Base-by-base conservation (phyloP, 2,329 filamentous ascomycete genomes). In the Neofusicoccum sp. region DNA sequence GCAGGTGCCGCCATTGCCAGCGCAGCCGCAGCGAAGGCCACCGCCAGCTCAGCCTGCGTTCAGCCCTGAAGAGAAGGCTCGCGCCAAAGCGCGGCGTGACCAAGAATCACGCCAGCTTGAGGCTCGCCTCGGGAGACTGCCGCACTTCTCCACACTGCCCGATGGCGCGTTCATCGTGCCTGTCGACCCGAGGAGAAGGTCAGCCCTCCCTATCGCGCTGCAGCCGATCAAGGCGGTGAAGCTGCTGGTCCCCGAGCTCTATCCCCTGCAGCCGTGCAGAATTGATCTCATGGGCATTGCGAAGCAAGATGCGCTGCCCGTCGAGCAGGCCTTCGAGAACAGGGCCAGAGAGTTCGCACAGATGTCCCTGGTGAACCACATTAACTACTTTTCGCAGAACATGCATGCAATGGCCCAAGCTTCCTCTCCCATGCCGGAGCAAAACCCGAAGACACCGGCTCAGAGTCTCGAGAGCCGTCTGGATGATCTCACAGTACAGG, bases 331-430 rank as follows among this genome's bases (percentile, higher is more conserved):
- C 0, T 95, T 94, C 68, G 78, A 82, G 6, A 76, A 84, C 64
- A 87, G 84, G 73, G 83, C 84, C 14, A 76, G 75, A 31, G 80
- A 85, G 59, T 83, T 87, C 68, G 81, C 79, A 43, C 81, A 87
- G 45, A 81, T 88, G 78, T 88, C 84, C 8, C 76, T 95, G 62
- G 89, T 90, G 78, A 89, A 86, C 64, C 89, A 91, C 68, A 75
- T 94, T 68, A 94, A 94, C 71, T 91, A 89, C 70, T 78, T 94
- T 6, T 82, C 86, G 2, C 87, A 89, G 72, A 91, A 91, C 68
- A 83, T 93, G 66, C 86, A 91, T 69, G 75, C 78, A 2, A 79
- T 94, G 70, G 87, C 86, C 83, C 86, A 52, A 43, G 44, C 58
- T 31, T 29, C 54, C 14, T 7, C 45, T 34, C 33, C 14, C 33